A percentile compares a stretch with the other conserved stretches of the same genome.
Conservation (phyloP, 2,329 filamentous ascomycete species). For the Lanzia echinophila region DNA sequence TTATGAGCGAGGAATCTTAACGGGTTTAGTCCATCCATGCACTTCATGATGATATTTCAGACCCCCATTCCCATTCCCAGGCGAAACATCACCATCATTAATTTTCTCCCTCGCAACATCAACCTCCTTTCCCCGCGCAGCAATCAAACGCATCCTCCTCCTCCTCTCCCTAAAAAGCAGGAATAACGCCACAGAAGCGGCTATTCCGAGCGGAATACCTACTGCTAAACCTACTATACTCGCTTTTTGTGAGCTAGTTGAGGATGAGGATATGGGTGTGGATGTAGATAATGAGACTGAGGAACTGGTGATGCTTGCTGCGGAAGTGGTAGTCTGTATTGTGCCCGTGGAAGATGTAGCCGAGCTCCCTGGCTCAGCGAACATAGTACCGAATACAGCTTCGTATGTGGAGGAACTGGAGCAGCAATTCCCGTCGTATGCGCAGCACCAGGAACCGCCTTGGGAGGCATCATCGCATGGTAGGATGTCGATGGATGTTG, state of each 20-base stretch:
- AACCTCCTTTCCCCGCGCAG: too few relatives aligned
- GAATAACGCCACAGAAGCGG: background rate
- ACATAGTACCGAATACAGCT: conserved; percentile 13
- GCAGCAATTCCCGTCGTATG: conserved; percentile 17
- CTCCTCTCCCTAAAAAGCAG: conserved; percentile 10
- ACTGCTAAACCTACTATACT: conserved; percentile 13
- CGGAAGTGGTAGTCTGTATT: too few relatives aligned
- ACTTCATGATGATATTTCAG: too few relatives aligned
- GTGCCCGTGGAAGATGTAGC: too few relatives aligned
- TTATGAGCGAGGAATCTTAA: too few relatives aligned
- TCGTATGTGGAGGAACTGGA: conserved; percentile 5
- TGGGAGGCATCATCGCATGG: conserved; percentile 10
- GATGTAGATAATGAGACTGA: background rate
- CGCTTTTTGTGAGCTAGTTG: background rate
- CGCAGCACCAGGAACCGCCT: conserved; percentile 16
- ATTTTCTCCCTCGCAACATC: too few relatives aligned
- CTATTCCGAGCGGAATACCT: conserved; percentile 9
- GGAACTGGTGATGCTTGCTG: background rate
- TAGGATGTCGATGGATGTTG: conserved; percentile 11
- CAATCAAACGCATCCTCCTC: conserved; percentile 26
- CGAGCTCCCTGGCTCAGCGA: too few relatives aligned
- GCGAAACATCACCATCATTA: too few relatives aligned
- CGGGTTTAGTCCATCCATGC: too few relatives aligned
- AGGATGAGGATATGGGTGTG: background rate
- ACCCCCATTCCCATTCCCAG: too few relatives aligned